These are phyloP conservation scores for Picea mariana DNA, from an alignment of 83 land plant genomes.

Conservation along the genomic window DNA sequence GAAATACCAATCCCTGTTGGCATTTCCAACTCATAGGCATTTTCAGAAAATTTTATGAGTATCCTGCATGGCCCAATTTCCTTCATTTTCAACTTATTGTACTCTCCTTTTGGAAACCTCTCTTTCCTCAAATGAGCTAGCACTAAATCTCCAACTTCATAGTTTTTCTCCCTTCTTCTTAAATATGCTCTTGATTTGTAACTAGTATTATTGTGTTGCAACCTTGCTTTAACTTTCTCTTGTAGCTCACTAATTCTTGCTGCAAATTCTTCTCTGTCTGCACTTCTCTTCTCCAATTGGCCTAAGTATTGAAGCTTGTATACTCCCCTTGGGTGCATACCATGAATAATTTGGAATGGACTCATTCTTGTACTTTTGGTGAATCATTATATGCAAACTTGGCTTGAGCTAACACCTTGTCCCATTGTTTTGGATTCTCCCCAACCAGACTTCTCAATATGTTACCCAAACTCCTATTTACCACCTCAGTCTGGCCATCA, in stretches of 20 bases:
- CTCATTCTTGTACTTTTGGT: neutral
- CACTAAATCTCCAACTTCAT: neutral
- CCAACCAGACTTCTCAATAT: constrained; percentile 1
- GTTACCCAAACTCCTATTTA: constrained; percentile 1
- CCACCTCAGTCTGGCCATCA: neutral
- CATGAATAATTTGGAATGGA: constrained; percentile 23
- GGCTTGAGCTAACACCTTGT: neutral
- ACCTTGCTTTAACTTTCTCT: neutral
- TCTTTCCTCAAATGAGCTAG: neutral
- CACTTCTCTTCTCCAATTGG: neutral
- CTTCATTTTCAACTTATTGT: neutral
- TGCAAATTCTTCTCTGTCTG: constrained; percentile 11
- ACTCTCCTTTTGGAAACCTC: neutral
- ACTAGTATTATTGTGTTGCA: too few species aligned
- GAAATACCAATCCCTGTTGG: neutral
- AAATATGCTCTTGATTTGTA: neutral
- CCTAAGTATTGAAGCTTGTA: constrained; percentile 16
- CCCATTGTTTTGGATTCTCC: neutral
- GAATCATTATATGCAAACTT: constrained; percentile 27
- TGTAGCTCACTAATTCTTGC: constrained; percentile 20
- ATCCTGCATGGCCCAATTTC: neutral
- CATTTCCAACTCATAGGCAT: neutral
- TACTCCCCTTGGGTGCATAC: constrained; percentile 14
- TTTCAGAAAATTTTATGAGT: neutral
- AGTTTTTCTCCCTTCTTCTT: neutral